Conservation (phyloP, 768 basidiomycete species). For the Suillus paluster region DNA sequence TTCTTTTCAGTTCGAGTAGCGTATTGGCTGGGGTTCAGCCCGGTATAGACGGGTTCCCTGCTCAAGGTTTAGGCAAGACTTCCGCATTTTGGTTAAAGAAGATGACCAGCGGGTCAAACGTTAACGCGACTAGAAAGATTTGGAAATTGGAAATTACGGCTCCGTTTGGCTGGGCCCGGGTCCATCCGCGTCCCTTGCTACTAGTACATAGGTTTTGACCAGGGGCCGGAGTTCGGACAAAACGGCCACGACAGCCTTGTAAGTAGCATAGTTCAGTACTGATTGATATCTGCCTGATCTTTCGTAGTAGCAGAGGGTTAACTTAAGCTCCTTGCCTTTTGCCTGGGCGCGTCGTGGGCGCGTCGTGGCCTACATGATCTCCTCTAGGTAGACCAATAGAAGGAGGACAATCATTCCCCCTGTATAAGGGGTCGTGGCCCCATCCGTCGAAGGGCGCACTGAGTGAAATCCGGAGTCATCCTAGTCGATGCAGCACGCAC, state of each 20-base stretch:
- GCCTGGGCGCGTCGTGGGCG: too few relatives aligned
- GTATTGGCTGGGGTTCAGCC: neutral
- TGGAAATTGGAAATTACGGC: neutral
- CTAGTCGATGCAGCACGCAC: slow-evolving; percentile 78
- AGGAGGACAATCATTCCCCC: too few relatives aligned
- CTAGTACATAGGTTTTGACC: neutral
- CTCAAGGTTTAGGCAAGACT: neutral
- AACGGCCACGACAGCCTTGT: neutral
- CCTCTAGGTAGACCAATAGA: neutral
- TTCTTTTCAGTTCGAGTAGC: neutral
- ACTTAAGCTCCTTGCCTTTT: neutral
- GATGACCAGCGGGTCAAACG: too few relatives aligned
- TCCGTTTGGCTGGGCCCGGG: neutral
- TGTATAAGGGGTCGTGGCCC: neutral
- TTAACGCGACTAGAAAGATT: neutral
- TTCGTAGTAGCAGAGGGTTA: neutral
- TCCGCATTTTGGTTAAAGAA: neutral
- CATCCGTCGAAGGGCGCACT: neutral
- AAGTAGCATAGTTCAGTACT: neutral
- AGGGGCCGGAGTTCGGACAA: neutral
- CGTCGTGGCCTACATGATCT: neutral
- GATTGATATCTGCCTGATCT: neutral
- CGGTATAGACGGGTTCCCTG: neutral
- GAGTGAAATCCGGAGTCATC: slow-evolving; percentile 43
- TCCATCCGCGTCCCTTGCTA: neutral